phyloP scores from a whole-genome alignment of 371 early-diverging fungal species.

The Rhizopus arrhizus region DNA sequence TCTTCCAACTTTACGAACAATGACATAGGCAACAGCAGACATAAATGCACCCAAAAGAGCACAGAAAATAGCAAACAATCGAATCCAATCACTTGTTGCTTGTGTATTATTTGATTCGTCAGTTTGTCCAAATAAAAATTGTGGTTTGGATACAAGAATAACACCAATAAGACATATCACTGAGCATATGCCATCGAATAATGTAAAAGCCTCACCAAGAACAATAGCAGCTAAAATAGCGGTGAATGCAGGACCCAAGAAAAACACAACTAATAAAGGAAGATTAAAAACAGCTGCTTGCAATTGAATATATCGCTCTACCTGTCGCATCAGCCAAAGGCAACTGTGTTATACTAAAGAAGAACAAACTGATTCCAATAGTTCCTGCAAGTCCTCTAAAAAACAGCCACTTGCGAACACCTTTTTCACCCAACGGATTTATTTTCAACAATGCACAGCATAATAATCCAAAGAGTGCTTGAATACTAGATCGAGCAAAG shows the following conservation, averaged over 20 bases:
- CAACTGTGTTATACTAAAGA: constrained; percentile 66
- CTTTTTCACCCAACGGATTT: constrained; percentile 60
- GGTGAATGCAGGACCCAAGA: constrained; percentile 77
- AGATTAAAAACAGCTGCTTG: background rate
- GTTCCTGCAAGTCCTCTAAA: constrained; percentile 68
- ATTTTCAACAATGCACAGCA: constrained; percentile 52
- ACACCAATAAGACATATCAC: constrained; percentile 68
- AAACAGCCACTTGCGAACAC: constrained; percentile 56
- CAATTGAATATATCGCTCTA: background rate
- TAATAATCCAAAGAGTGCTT: constrained; percentile 57
- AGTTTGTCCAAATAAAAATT: constrained; percentile 53
- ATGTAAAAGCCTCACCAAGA: constrained; percentile 69
- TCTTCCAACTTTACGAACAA: constrained; percentile 73
- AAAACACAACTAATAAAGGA: constrained; percentile 63
- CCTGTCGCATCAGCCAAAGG: constrained; percentile 68
- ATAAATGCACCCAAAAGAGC: constrained; percentile 66
- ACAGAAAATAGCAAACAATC: constrained; percentile 48
- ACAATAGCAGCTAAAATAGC: constrained; percentile 65
- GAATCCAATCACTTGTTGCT: constrained; percentile 18
- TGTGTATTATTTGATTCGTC: background rate
- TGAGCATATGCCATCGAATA: constrained; percentile 59
- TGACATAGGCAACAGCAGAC: constrained; percentile 69
- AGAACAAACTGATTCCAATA: constrained; percentile 67
- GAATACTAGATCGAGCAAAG: constrained; percentile 68
- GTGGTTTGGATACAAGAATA: constrained; percentile 66